phyloP scores from a whole-genome alignment of 768 basidiomycete species.

The Amanita subjunquillea region DNA sequence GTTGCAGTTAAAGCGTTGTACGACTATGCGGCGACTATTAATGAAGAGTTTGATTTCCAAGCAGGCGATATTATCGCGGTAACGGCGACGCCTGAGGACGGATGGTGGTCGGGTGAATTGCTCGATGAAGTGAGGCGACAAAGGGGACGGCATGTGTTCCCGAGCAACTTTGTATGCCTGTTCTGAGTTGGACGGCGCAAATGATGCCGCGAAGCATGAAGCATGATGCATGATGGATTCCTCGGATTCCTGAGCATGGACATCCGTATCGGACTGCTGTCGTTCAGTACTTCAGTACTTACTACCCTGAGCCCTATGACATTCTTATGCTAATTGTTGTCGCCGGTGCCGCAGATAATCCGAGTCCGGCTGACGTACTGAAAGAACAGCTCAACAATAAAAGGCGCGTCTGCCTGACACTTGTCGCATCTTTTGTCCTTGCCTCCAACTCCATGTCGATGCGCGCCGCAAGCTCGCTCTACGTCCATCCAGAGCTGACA shows the following conservation, averaged over 20 bases:
- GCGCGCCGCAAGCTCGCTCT: slow-evolving; percentile 26
- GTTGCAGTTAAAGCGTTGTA: slow-evolving; percentile 78
- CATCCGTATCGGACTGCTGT: not conserved
- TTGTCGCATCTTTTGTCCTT: not conserved
- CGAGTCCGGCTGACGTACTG: not conserved
- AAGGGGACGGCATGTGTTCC: slow-evolving; percentile 70
- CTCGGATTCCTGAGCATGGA: not conserved
- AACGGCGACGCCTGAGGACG: slow-evolving; percentile 87
- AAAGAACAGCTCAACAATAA: not conserved
- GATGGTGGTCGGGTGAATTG: slow-evolving; percentile 94
- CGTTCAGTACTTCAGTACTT: not conserved
- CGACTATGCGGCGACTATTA: slow-evolving; percentile 75
- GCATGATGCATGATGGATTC: not conserved
- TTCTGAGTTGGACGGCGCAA: slow-evolving; percentile 31
- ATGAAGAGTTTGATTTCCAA: slow-evolving; percentile 96
- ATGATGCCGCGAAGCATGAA: not conserved
- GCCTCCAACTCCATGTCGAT: slow-evolving; percentile 13
- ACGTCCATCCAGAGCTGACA: slow-evolving; percentile 28
- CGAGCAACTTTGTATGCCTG: slow-evolving; percentile 80
- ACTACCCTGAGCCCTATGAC: not conserved
- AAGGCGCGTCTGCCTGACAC: not conserved
- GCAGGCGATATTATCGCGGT: slow-evolving; percentile 93
- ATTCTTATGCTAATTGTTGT: slow-evolving; percentile 1
- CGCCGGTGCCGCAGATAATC: not conserved
- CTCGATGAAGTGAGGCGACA: slow-evolving; percentile 68